Evolutionary conservation across 192 early-diverging fungal species (phyloP), one percentile per base, ranked within the genome.

Genomic region (Haplosporangium gracile): DNA sequence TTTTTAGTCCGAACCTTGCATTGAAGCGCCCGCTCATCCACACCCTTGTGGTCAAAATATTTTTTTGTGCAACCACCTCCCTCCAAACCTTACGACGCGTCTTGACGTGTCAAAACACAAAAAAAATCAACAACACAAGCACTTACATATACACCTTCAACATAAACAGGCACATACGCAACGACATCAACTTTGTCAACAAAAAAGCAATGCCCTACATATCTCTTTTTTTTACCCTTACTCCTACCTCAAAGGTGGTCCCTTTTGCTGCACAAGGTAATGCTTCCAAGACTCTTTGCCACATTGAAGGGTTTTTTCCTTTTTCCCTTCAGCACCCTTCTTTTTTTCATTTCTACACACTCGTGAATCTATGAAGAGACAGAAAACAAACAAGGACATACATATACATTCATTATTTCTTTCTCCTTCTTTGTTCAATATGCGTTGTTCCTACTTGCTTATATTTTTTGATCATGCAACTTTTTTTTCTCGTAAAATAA

Each of bases 51-150:
- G 60, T 65, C 60, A 65, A 65, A 15, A 15, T 26, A 26, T 32
- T 65, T 65, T 32, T 29, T 65, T 65, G 60, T 65, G 60, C 60
- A 65, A 65, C 60, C 60, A 65, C 60, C 60, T 65, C 29, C 60
- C 60, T 65, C 60, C 29, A 65, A 65, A 65, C 60, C 60, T 65
- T 65, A 65, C 29, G 60, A 65, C 60, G 60, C 60, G 60, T 65
- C 29, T 65, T 65, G 60, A 65, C 60, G 60, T 65, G 60, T 65
- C 60, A 32, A 65, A 2, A 1, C 6, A 26, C 24, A 29, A 10
- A 65, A 65, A 15, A 51, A 51, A 2, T 18, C 15, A 60, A 5
- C 0, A 29, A 1, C 60, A 34, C 29, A 32, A 65, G 11, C 11
- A 34, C 55, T 7, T 8, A n/a, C 20, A 57, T 5, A n/a, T 51